Percentiles rank a stretch among this genome's conserved stretches.
These are phyloP conservation scores for Lipomyces yamanashiensis DNA, from an alignment of 805 yeast genomes.

Conservation along the genomic window DNA sequence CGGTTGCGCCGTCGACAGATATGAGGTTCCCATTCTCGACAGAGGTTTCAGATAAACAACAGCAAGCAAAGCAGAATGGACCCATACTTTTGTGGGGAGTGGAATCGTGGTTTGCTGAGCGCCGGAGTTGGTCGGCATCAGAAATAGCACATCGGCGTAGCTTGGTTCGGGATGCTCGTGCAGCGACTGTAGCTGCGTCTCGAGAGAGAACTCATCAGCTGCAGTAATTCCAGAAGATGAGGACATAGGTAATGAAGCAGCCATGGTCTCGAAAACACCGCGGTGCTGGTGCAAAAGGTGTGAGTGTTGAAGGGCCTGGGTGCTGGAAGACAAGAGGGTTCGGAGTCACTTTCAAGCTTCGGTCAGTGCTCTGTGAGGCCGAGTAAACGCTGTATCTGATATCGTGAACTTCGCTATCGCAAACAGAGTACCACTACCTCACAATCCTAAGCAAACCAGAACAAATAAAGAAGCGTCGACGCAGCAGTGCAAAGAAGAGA, in stretches of 20 bases:
- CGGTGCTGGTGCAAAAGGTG: too few species aligned
- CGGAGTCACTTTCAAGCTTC: too few species aligned
- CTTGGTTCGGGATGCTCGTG: constrained; percentile 29
- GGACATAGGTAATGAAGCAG: background rate
- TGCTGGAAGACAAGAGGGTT: too few species aligned
- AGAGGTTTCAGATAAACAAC: constrained; percentile 21
- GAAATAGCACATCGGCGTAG: constrained; percentile 34
- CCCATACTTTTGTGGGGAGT: constrained; percentile 34
- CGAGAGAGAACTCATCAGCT: constrained; percentile 20
- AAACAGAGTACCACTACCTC: background rate
- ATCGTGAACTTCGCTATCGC: too few species aligned
- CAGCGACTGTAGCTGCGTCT: constrained; percentile 25
- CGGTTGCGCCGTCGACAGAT: constrained; percentile 1
- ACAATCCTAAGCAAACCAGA: background rate
- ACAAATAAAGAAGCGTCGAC: background rate
- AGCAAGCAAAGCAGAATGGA: constrained; percentile 32
- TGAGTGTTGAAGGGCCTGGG: too few species aligned
- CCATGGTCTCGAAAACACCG: too few species aligned
- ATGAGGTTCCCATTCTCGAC: constrained; percentile 24
- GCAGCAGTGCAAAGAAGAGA: background rate
- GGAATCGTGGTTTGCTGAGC: constrained; percentile 19
- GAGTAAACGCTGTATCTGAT: too few species aligned
- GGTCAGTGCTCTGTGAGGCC: too few species aligned
- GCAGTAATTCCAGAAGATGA: background rate
- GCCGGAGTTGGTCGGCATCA: constrained; percentile 27